Conservation (phyloP, 2,329 filamentous ascomycete genomes). For the Botrytis galanthina region DNA sequence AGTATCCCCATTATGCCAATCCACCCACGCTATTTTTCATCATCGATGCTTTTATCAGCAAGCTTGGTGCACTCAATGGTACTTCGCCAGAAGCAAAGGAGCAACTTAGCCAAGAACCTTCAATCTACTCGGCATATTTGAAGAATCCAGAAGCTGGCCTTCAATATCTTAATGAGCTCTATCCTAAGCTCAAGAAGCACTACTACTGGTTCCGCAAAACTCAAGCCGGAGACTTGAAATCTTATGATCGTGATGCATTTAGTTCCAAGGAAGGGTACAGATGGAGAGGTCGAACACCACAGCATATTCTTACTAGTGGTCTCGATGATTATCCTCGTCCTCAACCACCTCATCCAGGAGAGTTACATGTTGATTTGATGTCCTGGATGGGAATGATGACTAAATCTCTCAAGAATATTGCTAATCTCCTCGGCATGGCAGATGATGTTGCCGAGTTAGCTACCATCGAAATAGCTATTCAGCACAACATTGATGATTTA, state of each 20-base stretch:
- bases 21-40: conserved; percentile 92
- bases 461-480: conserved; percentile 72
- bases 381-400: conserved; percentile 98
- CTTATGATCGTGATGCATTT: conserved; percentile 85
- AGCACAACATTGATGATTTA: conserved; percentile 83
- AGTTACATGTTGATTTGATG: conserved; percentile 92
- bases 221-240: conserved; percentile 83
- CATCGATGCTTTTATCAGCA: conserved; percentile 79
- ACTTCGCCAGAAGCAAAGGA: conserved; percentile 46
- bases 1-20: conserved; percentile 97
- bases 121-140: conserved; percentile 61
- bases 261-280: conserved; percentile 90
- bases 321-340: conserved; percentile 95
- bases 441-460: conserved; percentile 75
- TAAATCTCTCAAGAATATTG: conserved; percentile 77
- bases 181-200: conserved; percentile 83
- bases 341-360: conserved; percentile 89
- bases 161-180: conserved; percentile 72
- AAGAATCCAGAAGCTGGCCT: conserved; percentile 65
- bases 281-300: conserved; percentile 85
- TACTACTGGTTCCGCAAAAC: conserved; percentile 95
- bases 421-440: conserved; percentile 66
- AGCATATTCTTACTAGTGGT: conserved; percentile 87
- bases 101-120: conserved; percentile 44
- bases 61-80: conserved; percentile 58